These are phyloP conservation scores for Fusarium papillatum DNA, from an alignment of 2,329 filamentous ascomycete genomes.

Conservation along the genomic window DNA sequence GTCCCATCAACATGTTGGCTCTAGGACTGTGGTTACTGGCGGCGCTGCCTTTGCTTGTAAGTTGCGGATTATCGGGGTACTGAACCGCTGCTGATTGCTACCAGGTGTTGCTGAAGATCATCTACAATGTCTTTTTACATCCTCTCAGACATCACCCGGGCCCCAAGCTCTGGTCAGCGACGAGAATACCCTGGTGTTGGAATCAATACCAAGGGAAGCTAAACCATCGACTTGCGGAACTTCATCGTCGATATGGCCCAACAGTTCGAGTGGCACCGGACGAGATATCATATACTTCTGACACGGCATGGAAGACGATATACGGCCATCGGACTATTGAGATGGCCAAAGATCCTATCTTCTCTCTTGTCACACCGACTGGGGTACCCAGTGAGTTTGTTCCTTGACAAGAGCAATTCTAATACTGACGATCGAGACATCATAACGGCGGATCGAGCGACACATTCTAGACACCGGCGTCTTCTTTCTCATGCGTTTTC, in stretches of 20 bases:
- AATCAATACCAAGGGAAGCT: constrained; percentile 29
- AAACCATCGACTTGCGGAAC: constrained; percentile 28
- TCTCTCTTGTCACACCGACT: constrained; percentile 32
- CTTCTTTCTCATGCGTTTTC: constrained; percentile 36
- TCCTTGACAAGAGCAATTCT: neutral
- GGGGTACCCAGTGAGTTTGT: constrained; percentile 33
- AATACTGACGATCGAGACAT: constrained; percentile 25
- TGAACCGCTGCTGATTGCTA: neutral
- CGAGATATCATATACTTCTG: constrained; percentile 34
- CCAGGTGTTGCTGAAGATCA: neutral
- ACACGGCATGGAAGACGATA: constrained; percentile 32
- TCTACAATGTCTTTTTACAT: constrained; percentile 32
- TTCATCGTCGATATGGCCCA: constrained; percentile 31
- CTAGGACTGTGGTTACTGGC: neutral
- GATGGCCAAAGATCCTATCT: constrained; percentile 37
- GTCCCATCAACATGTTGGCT: neutral
- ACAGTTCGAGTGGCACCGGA: constrained; percentile 31
- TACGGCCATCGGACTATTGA: constrained; percentile 31
- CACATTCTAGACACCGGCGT: constrained; percentile 32
- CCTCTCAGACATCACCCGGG: constrained; percentile 26
- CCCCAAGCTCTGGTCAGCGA: constrained; percentile 30
- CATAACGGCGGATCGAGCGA: constrained; percentile 32
- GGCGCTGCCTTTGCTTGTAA: constrained; percentile 4
- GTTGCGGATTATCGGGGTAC: accelerated
- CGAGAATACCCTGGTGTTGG: constrained; percentile 36